A percentile compares a stretch with the other conserved stretches of the same genome.
Conservation (phyloP, 495 filamentous ascomycete species). For the Daldinia vernicosa region DNA sequence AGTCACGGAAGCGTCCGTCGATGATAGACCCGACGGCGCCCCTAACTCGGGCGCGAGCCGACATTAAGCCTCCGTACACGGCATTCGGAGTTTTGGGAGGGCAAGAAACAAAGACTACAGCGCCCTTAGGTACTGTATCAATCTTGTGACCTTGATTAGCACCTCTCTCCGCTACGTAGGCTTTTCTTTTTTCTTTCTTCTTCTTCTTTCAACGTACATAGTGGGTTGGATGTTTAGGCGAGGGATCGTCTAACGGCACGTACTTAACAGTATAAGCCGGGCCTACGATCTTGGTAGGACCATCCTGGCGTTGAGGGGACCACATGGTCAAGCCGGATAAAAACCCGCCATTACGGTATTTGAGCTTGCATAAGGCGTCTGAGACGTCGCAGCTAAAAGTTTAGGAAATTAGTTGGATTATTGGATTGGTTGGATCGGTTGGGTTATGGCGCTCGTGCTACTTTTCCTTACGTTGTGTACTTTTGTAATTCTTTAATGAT, state of each 20-base stretch:
- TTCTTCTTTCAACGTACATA: conserved; percentile 52
- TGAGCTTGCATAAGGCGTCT: conserved; percentile 60
- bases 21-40: conserved; percentile 59
- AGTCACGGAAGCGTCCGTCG: conserved; percentile 66
- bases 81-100: conserved; percentile 62
- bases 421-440: too few species aligned
- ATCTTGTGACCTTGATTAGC: conserved; percentile 51
- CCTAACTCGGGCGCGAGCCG: conserved; percentile 59
- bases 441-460: background rate
- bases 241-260: conserved; percentile 55
- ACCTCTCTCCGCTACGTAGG: background rate
- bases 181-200: too few species aligned
- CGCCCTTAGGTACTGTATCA: conserved; percentile 60
- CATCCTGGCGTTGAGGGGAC: conserved; percentile 62
- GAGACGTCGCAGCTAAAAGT: conserved; percentile 54
- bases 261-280: conserved; percentile 68
- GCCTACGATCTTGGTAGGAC: conserved; percentile 63
- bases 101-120: conserved; percentile 66
- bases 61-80: conserved; percentile 69
- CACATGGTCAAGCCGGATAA: conserved; percentile 66
- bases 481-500: conserved; percentile 52
- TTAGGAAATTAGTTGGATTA: conserved; percentile 3
- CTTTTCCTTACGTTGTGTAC: conserved; percentile 53
- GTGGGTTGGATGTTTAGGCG: conserved; percentile 56
- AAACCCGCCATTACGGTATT: conserved; percentile 64